Evolutionary conservation across 2,329 filamentous ascomycete species (phyloP).

Genomic region (Epichloe bromicola): DNA sequence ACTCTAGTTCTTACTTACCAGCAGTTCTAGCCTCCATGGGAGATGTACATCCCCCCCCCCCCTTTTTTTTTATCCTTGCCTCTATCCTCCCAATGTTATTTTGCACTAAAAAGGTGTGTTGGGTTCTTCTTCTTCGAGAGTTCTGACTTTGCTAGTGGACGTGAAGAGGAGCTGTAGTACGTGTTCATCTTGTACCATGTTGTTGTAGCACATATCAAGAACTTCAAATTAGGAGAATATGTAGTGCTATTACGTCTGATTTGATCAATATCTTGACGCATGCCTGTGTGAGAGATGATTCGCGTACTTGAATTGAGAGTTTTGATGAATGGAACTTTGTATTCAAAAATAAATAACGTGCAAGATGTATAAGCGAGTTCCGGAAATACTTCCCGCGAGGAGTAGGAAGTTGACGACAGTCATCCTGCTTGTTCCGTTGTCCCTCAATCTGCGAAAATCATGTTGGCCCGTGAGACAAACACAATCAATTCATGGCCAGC

Average conservation of each 20-base stretch:
- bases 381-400: slow-evolving; percentile 22
- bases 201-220: slow-evolving; percentile 2
- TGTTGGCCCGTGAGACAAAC: slow-evolving; percentile 1
- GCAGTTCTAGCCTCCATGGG: slow-evolving; percentile 1
- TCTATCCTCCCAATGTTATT: neutral
- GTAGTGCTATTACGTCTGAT: too few relatives aligned
- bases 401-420: slow-evolving; percentile 36
- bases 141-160: neutral
- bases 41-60: neutral
- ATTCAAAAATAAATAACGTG: neutral
- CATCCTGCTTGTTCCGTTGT: slow-evolving; percentile 50
- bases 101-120: neutral
- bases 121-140: neutral
- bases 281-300: neutral
- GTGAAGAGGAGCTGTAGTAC: neutral
- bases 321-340: neutral
- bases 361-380: neutral
- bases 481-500: neutral
- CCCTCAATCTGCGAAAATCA: slow-evolving; percentile 37
- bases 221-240: too few relatives aligned
- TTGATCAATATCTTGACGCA: too few relatives aligned
- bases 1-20: slow-evolving; percentile 1
- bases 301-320: neutral
- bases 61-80: neutral
- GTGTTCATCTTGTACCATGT: neutral